Base-by-base conservation (phyloP, 2,329 filamentous ascomycete genomes). In the Aureobasidium sp. region DNA sequence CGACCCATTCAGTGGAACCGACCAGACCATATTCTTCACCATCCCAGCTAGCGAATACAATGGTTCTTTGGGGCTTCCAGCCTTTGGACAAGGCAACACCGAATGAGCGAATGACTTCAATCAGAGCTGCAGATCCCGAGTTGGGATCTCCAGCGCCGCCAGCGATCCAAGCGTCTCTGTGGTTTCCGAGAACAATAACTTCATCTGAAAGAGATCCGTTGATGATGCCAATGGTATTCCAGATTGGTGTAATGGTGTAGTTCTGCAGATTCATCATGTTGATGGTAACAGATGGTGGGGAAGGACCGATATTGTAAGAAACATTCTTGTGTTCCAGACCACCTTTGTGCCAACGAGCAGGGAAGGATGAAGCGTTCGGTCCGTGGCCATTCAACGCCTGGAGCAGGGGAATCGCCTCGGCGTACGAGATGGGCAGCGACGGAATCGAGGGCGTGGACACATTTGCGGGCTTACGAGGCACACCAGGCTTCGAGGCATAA, bases 1-100 rank as follows among this genome's bases (percentile, higher is more conserved):
- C 91, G 0, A 96, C 90, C 91, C 91, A 96, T 71, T 96, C 92
- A 0, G 92, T 96, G 59, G 87, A 91, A 5, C 92, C 92, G 14
- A 96, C 74, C 5, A 96, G 81, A 0, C 89, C 90, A 66, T 96
- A 96, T 73, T 96, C 91, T 74, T 84, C 83, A 3, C 83, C 84
- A 47, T 82, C 79, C 84, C 84, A 87, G 61, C 78, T 77, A 0
- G 89, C 91, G 70, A 97, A 93, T 44, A 97, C 90, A 61, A 97
- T 90, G 0, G 93, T 97, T 27, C 93, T 87, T 25, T 91, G 80
- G 0, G 94, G 90, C 72, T 87, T 90, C 90, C 90, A 95, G 14
- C 90, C 90, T 30, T 81, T 81, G 30, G 85, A 80, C 2, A 91
- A 73, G 7, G 90, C 89, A 63, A 83, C 78, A 29, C 89, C 88